A percentile compares a stretch with the other conserved stretches of the same genome.
These are phyloP conservation scores for Aureobasidium sp. DNA, from an alignment of 2,329 filamentous ascomycete genomes.

Conservation along the genomic window DNA sequence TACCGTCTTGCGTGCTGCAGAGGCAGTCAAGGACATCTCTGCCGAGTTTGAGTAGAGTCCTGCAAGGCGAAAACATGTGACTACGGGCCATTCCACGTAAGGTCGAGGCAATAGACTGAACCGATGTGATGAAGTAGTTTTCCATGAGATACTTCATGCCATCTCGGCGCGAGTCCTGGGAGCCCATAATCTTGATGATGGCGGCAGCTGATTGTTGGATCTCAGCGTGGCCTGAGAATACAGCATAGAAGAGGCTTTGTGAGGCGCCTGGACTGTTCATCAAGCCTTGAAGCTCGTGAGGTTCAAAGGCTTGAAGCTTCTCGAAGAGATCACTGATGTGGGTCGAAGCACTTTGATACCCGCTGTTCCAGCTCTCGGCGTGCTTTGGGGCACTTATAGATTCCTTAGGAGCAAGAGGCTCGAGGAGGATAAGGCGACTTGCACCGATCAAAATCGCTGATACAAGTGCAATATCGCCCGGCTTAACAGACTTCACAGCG, in stretches of 20 bases:
- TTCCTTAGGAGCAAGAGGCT: slow-evolving; percentile 52
- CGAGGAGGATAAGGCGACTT: slow-evolving; percentile 63
- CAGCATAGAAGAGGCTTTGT: slow-evolving; percentile 66
- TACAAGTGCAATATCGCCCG: slow-evolving; percentile 64
- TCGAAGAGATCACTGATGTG: slow-evolving; percentile 69
- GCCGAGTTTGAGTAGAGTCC: slow-evolving; percentile 54
- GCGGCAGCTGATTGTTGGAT: slow-evolving; percentile 75
- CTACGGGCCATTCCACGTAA: slow-evolving; percentile 50
- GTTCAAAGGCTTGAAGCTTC: slow-evolving; percentile 68
- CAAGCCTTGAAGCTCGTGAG: slow-evolving; percentile 60
- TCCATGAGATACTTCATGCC: slow-evolving; percentile 56
- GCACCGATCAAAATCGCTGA: slow-evolving; percentile 66
- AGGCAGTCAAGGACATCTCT: slow-evolving; percentile 57
- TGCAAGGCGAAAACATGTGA: slow-evolving; percentile 53
- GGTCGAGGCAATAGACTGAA: slow-evolving; percentile 51
- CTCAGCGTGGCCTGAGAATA: slow-evolving; percentile 72
- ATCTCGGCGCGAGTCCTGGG: slow-evolving; percentile 56
- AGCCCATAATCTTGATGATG: slow-evolving; percentile 74
- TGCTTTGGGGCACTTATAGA: slow-evolving; percentile 41
- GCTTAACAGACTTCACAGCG: slow-evolving; percentile 61
- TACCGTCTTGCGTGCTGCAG: slow-evolving; percentile 55
- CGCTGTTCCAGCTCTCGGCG: slow-evolving; percentile 69
- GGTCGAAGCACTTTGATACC: slow-evolving; percentile 55
- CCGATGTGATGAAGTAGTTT: slow-evolving; percentile 48
- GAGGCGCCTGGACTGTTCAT: slow-evolving; percentile 63